These are phyloP conservation scores for Aspergillus saccharolyticus DNA, from an alignment of 495 filamentous ascomycete species.

Conservation along the genomic window DNA sequence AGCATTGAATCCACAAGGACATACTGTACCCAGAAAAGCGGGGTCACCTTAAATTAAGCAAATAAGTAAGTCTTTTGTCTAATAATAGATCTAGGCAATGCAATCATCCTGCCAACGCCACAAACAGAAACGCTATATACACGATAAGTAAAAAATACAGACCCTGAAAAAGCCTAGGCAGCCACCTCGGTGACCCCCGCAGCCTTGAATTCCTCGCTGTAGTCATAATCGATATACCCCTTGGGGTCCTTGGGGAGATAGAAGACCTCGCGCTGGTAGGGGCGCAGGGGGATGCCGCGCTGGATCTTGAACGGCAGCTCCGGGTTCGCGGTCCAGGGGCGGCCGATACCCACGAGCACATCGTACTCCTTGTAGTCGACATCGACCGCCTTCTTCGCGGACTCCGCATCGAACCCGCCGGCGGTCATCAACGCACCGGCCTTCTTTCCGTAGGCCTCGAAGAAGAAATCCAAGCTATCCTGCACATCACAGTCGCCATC, in stretches of 20 bases:
- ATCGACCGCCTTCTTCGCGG: slow-evolving; percentile 43
- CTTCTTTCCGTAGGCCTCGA: slow-evolving; percentile 37
- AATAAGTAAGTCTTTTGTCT: background rate
- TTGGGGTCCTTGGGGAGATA: slow-evolving; percentile 43
- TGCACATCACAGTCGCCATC: slow-evolving; percentile 32
- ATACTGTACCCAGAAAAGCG: too few relatives aligned
- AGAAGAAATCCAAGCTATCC: slow-evolving; percentile 48
- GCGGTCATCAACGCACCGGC: slow-evolving; percentile 55
- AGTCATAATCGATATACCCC: slow-evolving; percentile 62
- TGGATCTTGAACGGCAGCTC: slow-evolving; percentile 62
- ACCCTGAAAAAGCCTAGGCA: slow-evolving; percentile 17
- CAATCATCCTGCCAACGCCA: slow-evolving; percentile 5
- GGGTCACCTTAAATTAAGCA: background rate
- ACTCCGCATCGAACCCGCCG: slow-evolving; percentile 51
- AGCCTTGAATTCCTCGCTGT: slow-evolving; percentile 35
- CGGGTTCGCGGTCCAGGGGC: slow-evolving; percentile 65
- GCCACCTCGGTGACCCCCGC: slow-evolving; percentile 7
- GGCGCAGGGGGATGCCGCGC: slow-evolving; percentile 49
- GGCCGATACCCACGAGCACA: slow-evolving; percentile 53
- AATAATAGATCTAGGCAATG: slow-evolving; percentile 7
- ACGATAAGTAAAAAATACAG: background rate
- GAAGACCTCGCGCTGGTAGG: slow-evolving; percentile 56
- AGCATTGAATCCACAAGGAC: background rate
- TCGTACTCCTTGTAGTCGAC: slow-evolving; percentile 49
- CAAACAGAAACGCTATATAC: slow-evolving; percentile 8